Percentiles rank a stretch among this genome's conserved stretches.
phyloP scores from a whole-genome alignment of 2,329 filamentous ascomycete genomes.

The Neonectria punicea region DNA sequence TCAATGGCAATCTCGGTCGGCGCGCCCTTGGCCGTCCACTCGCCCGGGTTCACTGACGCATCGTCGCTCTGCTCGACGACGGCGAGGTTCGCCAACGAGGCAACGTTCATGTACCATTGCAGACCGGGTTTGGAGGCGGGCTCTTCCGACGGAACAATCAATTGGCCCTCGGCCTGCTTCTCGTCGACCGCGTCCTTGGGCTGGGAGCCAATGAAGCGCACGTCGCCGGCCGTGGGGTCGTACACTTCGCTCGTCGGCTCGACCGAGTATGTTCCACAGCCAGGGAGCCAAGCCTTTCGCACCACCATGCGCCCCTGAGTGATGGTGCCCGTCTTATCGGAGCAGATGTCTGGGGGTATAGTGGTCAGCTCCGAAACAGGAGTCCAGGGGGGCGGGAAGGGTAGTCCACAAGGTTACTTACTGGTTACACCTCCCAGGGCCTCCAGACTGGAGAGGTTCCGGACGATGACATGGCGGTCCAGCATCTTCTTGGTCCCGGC shows the following conservation, averaged over 20 bases:
- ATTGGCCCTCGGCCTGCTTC: conserved; percentile 10
- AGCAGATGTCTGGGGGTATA: conserved; percentile 41
- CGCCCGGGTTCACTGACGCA: conserved; percentile 58
- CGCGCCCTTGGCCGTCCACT: conserved; percentile 73
- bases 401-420: conserved; percentile 40
- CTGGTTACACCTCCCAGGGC: conserved; percentile 61
- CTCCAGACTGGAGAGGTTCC: conserved; percentile 59
- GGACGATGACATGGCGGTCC: conserved; percentile 58
- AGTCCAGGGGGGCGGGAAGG: not conserved
- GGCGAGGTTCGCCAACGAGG: conserved; percentile 73
- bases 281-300: conserved; percentile 45
- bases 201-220: conserved; percentile 29
- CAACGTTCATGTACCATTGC: conserved; percentile 68
- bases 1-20: conserved; percentile 77
- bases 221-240: conserved; percentile 40
- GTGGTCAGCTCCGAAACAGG: conserved; percentile 20
- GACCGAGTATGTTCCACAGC: conserved; percentile 48
- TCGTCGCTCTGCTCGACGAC: conserved; percentile 52
- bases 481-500: conserved; percentile 60
- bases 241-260: conserved; percentile 44
- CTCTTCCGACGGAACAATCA: conserved; percentile 29
- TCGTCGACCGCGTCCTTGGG: conserved; percentile 28
- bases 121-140: conserved; percentile 58
- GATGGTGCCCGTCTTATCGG: conserved; percentile 49
- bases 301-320: conserved; percentile 47